Evolutionary conservation across 306 rosid species (phyloP).

Genomic region (Hippophae rhamnoides): DNA sequence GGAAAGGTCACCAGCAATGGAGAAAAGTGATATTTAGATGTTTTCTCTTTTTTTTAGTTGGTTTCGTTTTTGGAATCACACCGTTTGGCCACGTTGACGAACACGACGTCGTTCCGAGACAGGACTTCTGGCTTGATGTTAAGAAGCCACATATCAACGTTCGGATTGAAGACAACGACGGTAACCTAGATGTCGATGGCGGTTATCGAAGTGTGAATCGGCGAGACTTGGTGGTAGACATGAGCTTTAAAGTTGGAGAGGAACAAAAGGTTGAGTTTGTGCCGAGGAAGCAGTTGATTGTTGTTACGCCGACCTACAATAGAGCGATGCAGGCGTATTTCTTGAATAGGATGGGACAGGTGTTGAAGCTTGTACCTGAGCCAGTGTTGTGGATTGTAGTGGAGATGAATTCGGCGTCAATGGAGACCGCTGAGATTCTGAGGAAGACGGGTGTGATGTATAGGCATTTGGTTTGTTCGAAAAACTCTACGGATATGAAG

Average conservation of each 20-base stretch:
- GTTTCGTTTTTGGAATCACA: slow-evolving; percentile 61
- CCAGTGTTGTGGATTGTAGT: slow-evolving; percentile 92
- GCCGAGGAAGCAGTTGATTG: slow-evolving; percentile 71
- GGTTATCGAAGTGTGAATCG: slow-evolving; percentile 1
- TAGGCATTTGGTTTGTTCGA: slow-evolving; percentile 71
- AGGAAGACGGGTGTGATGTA: slow-evolving; percentile 92
- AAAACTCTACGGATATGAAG: slow-evolving; percentile 53
- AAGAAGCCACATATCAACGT: slow-evolving; percentile 45
- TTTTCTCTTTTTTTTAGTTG: slow-evolving; percentile 57
- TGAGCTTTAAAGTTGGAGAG: slow-evolving; percentile 1
- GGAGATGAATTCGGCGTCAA: slow-evolving; percentile 65
- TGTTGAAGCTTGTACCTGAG: slow-evolving; percentile 64
- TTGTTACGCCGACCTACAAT: slow-evolving; percentile 79
- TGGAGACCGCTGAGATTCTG: slow-evolving; percentile 83
- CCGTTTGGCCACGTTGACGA: slow-evolving; percentile 58
- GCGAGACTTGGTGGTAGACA: slow-evolving; percentile 7
- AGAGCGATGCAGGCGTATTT: slow-evolving; percentile 67
- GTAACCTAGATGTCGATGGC: background rate
- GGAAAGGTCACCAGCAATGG: slow-evolving; percentile 48
- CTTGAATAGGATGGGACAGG: slow-evolving; percentile 68
- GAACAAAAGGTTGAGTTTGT: slow-evolving; percentile 12
- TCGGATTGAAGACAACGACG: slow-evolving; percentile 11
- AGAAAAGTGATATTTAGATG: slow-evolving; percentile 44
- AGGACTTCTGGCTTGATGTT: slow-evolving; percentile 47
- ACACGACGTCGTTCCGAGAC: slow-evolving; percentile 19